Percentiles rank a stretch among this genome's conserved stretches.
Evolutionary conservation across 2,329 filamentous ascomycete species (phyloP).

Genomic region (Mariannaea elegans): DNA sequence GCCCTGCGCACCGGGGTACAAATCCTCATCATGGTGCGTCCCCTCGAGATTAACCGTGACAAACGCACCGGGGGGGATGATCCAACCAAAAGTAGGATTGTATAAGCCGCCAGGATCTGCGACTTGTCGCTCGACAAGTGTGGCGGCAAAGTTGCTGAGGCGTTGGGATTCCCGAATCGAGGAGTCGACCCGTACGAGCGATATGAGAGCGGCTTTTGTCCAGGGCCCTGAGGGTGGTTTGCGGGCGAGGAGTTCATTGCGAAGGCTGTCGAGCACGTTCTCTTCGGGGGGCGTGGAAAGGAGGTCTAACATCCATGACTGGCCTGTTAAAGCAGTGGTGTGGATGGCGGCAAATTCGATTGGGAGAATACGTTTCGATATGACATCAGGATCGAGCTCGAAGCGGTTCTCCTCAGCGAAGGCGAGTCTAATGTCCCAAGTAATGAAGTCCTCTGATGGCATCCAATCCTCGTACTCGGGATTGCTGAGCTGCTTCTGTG

Average conservation of each 20-base stretch:
- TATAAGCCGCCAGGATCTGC: constrained; percentile 54
- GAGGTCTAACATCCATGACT: constrained; percentile 57
- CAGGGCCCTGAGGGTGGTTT: constrained; percentile 47
- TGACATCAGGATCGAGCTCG: constrained; percentile 57
- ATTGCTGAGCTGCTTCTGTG: constrained; percentile 51
- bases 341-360: constrained; percentile 68
- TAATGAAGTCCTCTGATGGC: constrained; percentile 65
- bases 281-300: constrained; percentile 49
- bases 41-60: constrained; percentile 55
- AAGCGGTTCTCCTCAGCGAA: constrained; percentile 50
- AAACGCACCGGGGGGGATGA: constrained; percentile 51
- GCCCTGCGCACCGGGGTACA: constrained; percentile 51
- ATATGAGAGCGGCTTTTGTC: constrained; percentile 55
- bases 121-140: constrained; percentile 57
- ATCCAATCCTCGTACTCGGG: constrained; percentile 51
- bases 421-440: constrained; percentile 64
- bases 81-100: constrained; percentile 44
- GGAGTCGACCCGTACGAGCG: constrained; percentile 58
- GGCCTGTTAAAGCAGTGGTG: constrained; percentile 63
- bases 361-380: constrained; percentile 62
- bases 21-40: constrained; percentile 56
- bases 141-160: constrained; percentile 56
- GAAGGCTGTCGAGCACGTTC: constrained; percentile 49
- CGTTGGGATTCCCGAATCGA: constrained; percentile 64
- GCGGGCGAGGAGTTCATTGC: constrained; percentile 50